phyloP scores from a whole-genome alignment of 257 asterid species.

The Nicotiana paniculata region DNA sequence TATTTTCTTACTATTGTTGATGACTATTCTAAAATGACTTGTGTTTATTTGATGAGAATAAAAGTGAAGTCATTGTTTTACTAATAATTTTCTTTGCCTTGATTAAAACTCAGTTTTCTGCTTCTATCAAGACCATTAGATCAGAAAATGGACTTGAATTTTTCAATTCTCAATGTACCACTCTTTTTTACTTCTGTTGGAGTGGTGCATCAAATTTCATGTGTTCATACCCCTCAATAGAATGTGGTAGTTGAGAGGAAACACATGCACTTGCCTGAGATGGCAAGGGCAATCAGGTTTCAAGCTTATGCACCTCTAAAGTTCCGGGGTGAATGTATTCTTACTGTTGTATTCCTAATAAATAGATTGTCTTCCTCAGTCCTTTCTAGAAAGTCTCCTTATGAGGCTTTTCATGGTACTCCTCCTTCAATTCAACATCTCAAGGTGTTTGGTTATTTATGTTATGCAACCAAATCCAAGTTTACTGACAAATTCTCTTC shows the following conservation, averaged over 20 bases:
- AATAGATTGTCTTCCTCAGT: not conserved
- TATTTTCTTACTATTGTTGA: not conserved
- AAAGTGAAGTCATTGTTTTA: not conserved
- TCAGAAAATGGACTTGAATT: not conserved
- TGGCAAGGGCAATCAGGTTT: not conserved
- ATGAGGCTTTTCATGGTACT: not conserved
- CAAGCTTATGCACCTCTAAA: not conserved
- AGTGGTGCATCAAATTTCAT: not conserved
- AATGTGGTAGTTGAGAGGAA: not conserved
- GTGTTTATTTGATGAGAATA: not conserved
- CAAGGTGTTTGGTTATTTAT: not conserved
- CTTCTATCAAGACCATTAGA: not conserved
- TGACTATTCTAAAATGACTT: not conserved
- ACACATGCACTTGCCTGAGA: not conserved
- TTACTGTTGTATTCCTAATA: not conserved
- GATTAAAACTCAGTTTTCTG: not conserved
- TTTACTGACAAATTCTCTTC: no score
- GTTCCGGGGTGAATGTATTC: not conserved
- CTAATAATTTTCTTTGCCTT: not conserved
- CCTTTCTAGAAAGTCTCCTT: not conserved
- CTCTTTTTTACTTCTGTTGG: not conserved
- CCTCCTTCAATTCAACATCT: rapidly evolving
- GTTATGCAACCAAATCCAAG: not conserved
- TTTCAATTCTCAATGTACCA: not conserved
- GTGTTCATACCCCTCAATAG: not conserved